Percentiles rank a stretch among this genome's conserved stretches.
phyloP scores from a whole-genome alignment of 2,329 filamentous ascomycete species.

The Ceratocystis papillata region DNA sequence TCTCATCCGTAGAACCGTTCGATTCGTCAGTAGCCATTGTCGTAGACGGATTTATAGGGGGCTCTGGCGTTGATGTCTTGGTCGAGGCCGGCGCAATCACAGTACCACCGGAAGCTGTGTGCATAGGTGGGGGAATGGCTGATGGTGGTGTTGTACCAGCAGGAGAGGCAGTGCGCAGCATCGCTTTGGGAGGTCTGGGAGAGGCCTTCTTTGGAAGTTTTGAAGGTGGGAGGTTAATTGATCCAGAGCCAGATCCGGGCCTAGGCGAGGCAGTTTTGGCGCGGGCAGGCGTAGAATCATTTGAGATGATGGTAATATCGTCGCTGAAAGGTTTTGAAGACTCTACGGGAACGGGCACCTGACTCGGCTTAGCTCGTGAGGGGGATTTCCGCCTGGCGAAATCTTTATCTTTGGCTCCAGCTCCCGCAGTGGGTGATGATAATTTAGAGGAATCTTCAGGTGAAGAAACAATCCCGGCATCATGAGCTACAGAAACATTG shows the following conservation, averaged over 20 bases:
- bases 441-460: slow-evolving; percentile 30
- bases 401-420: not conserved
- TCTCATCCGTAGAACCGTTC: not conserved
- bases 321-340: slow-evolving; percentile 3
- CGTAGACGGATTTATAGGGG: not conserved
- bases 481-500: slow-evolving; percentile 13
- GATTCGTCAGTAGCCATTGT: not conserved
- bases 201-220: slow-evolving; percentile 23
- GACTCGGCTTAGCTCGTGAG: not conserved
- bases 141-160: not conserved
- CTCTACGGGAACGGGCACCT: slow-evolving; percentile 17
- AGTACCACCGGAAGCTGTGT: slow-evolving; percentile 18
- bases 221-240: slow-evolving; percentile 18
- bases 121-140: slow-evolving; percentile 18
- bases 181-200: slow-evolving; percentile 16
- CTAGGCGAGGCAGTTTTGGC: slow-evolving; percentile 20
- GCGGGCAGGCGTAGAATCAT: slow-evolving; percentile 2
- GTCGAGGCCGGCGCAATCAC: not conserved
- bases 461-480: slow-evolving; percentile 29
- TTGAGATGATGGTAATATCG: not conserved
- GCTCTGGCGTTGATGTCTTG: not conserved
- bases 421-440: slow-evolving; percentile 4
- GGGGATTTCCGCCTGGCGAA: not conserved
- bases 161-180: slow-evolving; percentile 14
- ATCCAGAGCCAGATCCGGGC: slow-evolving; percentile 4